Evolutionary conservation across 2,329 filamentous ascomycete species (phyloP).

Genomic region (Trichophyton benhamiae): DNA sequence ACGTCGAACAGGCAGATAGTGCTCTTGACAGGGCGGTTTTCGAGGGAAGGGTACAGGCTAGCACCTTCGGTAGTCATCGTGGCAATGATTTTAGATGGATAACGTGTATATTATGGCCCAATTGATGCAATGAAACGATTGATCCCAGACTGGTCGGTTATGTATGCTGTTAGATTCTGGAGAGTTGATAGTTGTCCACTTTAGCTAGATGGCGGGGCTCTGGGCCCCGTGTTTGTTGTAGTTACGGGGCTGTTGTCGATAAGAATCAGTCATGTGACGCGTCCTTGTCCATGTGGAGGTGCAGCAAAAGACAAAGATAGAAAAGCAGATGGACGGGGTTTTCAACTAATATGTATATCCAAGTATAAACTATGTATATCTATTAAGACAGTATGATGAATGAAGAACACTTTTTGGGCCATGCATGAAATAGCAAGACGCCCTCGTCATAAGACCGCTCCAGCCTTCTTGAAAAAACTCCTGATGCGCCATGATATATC

Average conservation of each 20-base stretch:
- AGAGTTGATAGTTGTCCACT: slow-evolving; percentile 1
- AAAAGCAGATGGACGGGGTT: neutral
- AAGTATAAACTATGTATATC: neutral
- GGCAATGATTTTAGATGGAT: neutral
- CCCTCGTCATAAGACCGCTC: neutral
- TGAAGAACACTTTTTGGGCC: neutral
- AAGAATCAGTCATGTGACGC: neutral
- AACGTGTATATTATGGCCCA: too few species aligned
- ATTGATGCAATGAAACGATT: neutral
- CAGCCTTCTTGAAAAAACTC: neutral
- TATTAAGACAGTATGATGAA: neutral
- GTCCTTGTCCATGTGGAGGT: too few species aligned
- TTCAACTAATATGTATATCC: neutral
- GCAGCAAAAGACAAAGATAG: too few species aligned
- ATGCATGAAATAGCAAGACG: neutral
- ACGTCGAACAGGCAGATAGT: slow-evolving; percentile 96
- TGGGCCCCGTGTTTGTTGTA: neutral
- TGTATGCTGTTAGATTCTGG: neutral
- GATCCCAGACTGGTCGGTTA: neutral
- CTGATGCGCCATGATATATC: slow-evolving; percentile 1
- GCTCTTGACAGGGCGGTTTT: slow-evolving; percentile 76
- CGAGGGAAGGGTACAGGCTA: slow-evolving; percentile 54
- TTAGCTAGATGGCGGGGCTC: neutral
- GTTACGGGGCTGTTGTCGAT: neutral
- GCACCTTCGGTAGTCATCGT: slow-evolving; percentile 11